A percentile compares a stretch with the other conserved stretches of the same genome.
These are phyloP conservation scores for Sideroxylon spinosum DNA, from an alignment of 179 eudicot genomes.

Conservation along the genomic window DNA sequence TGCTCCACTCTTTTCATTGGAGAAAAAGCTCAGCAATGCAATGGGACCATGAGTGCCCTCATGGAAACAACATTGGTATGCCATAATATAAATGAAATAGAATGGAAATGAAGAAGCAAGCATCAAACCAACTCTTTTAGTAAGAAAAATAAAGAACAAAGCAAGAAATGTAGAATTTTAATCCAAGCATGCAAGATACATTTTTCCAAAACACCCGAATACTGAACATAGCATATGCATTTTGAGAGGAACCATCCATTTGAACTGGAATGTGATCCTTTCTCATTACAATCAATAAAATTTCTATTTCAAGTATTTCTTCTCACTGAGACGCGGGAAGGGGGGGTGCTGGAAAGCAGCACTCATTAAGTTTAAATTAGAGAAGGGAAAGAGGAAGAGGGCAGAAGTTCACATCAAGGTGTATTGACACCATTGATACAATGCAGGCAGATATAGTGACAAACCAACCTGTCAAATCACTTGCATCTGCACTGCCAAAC, in stretches of 20 bases:
- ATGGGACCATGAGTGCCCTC: not conserved
- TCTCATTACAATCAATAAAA: not conserved
- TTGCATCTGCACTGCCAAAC: slow-evolving; percentile 75
- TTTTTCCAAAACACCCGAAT: not conserved
- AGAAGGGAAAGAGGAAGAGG: not conserved
- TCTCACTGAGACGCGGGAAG: not conserved
- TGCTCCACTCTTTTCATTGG: not conserved
- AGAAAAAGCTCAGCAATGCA: not conserved
- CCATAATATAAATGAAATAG: not conserved
- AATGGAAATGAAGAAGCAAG: not conserved
- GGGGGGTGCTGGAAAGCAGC: too few relatives aligned
- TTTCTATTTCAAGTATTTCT: too few relatives aligned
- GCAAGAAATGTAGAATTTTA: not conserved
- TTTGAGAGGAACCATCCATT: not conserved
- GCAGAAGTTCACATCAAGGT: not conserved
- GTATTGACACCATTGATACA: not conserved
- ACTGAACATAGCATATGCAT: slow-evolving; percentile 3
- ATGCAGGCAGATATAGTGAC: not conserved
- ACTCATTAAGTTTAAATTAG: not conserved
- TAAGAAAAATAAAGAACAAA: not conserved
- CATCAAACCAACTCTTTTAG: not conserved
- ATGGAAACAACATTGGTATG: not conserved
- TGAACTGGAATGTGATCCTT: not conserved
- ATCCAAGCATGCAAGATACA: not conserved
- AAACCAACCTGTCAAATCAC: slow-evolving; percentile 81